These are phyloP conservation scores for Urochloa ruziziensis DNA, from an alignment of 176 grass and related monocot species.

Conservation along the genomic window DNA sequence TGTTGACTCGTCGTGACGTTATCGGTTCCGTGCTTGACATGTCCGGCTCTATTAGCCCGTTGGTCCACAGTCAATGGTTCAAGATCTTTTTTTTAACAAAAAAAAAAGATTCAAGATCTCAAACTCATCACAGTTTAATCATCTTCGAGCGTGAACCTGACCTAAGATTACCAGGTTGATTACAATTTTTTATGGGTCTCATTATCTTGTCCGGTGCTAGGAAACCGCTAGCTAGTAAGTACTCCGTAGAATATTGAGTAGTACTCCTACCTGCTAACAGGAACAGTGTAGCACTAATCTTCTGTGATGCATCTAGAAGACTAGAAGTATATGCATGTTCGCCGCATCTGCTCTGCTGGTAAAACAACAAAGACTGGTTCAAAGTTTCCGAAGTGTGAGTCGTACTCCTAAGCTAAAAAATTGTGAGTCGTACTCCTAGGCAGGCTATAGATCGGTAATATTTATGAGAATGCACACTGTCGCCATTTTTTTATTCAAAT, in stretches of 20 bases:
- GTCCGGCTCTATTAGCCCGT: not conserved
- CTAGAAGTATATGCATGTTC: not conserved
- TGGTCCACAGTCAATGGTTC: not conserved
- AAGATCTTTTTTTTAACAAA: not conserved
- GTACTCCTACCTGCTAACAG: not conserved
- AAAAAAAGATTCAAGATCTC: too few relatives aligned
- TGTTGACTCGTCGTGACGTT: conserved; percentile 18
- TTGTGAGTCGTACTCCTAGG: not conserved
- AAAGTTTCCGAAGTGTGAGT: not conserved
- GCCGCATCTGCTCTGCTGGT: not conserved
- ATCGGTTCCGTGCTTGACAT: conserved; percentile 38
- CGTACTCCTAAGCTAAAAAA: not conserved
- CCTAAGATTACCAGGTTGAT: not conserved
- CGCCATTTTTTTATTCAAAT: not conserved
- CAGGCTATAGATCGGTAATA: not conserved
- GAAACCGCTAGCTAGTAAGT: too few relatives aligned
- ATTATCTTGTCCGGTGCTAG: not conserved
- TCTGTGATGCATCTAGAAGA: not conserved
- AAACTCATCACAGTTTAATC: not conserved
- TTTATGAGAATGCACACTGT: not conserved
- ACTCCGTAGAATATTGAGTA: not conserved
- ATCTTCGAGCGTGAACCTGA: not conserved
- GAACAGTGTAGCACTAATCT: not conserved
- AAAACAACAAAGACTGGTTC: not conserved
- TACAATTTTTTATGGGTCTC: not conserved